phyloP scores from a whole-genome alignment of 2,329 filamentous ascomycete species.

The Fusarium buxicola region DNA sequence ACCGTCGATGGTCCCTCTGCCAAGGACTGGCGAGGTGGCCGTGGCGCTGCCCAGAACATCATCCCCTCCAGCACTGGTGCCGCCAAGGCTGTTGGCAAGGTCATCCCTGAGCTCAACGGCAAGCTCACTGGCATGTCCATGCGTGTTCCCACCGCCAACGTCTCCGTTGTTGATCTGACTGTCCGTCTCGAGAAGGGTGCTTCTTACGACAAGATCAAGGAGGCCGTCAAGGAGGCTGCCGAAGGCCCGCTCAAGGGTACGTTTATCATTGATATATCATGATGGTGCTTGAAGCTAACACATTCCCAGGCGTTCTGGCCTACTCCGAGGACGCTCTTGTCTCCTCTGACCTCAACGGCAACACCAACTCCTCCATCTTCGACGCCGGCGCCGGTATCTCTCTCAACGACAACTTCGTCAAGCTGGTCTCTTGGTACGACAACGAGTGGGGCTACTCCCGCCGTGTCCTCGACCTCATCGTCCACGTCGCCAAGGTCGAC shows the following conservation, averaged over 20 bases:
- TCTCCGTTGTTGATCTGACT: constrained; percentile 98
- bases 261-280: constrained; percentile 46
- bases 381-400: constrained; percentile 99
- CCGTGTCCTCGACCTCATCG: constrained; percentile 86
- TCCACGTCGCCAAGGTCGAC: constrained; percentile 84
- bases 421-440: constrained; percentile 98
- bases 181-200: constrained; percentile 92
- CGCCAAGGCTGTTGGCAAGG: constrained; percentile 99
- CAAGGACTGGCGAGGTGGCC: constrained; percentile 99
- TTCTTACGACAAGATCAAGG: constrained; percentile 92
- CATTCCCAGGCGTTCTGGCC: constrained; percentile 76
- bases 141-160: constrained; percentile 98
- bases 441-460: constrained; percentile 99
- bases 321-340: constrained; percentile 99
- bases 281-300: constrained; percentile 22
- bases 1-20: constrained; percentile 96
- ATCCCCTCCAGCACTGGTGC: constrained; percentile 99
- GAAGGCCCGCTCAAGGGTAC: constrained; percentile 87
- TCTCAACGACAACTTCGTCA: constrained; percentile 98
- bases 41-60: constrained; percentile 99
- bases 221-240: constrained; percentile 86
- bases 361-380: constrained; percentile 96
- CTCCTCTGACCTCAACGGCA: constrained; percentile 92
- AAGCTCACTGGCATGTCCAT: constrained; percentile 99
- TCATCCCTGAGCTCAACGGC: constrained; percentile 97